Conservation (phyloP, 2,329 filamentous ascomycete species). For the Ophiostoma sp. region DNA sequence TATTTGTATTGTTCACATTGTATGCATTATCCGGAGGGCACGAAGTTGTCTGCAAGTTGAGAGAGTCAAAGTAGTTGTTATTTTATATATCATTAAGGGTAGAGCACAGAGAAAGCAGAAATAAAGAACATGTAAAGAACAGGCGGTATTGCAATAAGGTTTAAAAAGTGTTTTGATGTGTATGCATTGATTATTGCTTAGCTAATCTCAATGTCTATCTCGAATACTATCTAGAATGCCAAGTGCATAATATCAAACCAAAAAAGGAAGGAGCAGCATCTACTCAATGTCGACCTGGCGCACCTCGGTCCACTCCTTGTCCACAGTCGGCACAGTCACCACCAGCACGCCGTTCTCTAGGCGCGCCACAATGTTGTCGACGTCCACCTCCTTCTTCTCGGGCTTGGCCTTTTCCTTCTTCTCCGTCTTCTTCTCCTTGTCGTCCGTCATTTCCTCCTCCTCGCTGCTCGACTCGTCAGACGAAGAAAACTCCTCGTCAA, state of each 20-base stretch:
- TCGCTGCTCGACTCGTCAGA: not conserved
- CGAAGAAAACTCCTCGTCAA: not conserved
- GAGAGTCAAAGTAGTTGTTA: too few relatives aligned
- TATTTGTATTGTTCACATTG: not conserved
- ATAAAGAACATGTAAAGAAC: not conserved
- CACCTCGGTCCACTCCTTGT: slow-evolving; percentile 58
- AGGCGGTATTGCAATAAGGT: not conserved
- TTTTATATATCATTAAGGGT: too few relatives aligned
- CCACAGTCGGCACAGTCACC: slow-evolving; percentile 66
- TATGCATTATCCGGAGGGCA: too few relatives aligned
- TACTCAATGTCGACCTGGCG: slow-evolving; percentile 52
- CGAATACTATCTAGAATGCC: not conserved
- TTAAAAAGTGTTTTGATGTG: not conserved
- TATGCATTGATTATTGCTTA: not conserved
- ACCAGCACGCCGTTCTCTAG: slow-evolving; percentile 73
- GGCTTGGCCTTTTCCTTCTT: slow-evolving; percentile 46
- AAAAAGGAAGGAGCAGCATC: not conserved
- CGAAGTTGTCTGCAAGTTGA: too few relatives aligned
- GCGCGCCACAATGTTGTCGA: slow-evolving; percentile 63
- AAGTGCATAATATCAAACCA: not conserved
- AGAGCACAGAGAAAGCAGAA: not conserved
- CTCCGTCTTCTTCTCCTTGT: slow-evolving; percentile 42
- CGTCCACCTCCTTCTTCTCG: slow-evolving; percentile 52
- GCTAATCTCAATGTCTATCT: not conserved
- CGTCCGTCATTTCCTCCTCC: slow-evolving; percentile 35